Evolutionary conservation across 1,284 basidiomycete species (phyloP), one percentile per base, ranked within the genome.

Genomic region (Microbotryomycetes sp.): DNA sequence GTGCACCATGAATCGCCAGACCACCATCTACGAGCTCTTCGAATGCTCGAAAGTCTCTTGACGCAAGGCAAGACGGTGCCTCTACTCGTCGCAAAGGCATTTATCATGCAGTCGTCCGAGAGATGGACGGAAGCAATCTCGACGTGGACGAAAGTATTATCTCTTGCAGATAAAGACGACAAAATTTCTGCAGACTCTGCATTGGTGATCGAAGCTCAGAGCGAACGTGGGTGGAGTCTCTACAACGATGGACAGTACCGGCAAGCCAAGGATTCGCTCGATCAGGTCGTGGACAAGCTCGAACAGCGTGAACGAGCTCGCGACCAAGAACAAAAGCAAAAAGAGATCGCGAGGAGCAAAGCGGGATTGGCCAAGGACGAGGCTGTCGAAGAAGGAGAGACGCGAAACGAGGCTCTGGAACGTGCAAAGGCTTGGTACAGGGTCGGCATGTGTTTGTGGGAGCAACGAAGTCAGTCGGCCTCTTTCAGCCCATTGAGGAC

Each of bases 1-100:
- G 88, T 92, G 1, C 87, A 96, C 68, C 80, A 88, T 56, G 89
- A 85, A 75, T 85, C 93, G 11, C 94, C 94, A 0, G 91, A 92
- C 71, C 86, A 97, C 70, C 94, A 98, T 73, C 70, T 78, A 15
- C 84, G 86, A 49, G 93, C 94, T 1, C 77, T 86, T 29, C 77
- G 81, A 15, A 80, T 94, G 5, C 79, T 94, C 27, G 82, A 89
- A 35, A 82, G 83, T 2, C 81, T 93, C 4, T 81, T 97, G 4
- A 69, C 78, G 3, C 81, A 86, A 45, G 81, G 86, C 0, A 73
- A 81, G 49, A 86, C 92, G 70, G 76, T 84, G 3, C 75, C 81
- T 15, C 84, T 83, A 23, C 79, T 93, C 30, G 85, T 92, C 75
- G 84, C 84, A 15, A 82, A 83, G 30, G 93, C 84, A 0, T 88